Evolutionary conservation across 352 stramenopile genomes (phyloP), one percentile per base, ranked within the genome.

Genomic region (Blastocystis sp.): DNA sequence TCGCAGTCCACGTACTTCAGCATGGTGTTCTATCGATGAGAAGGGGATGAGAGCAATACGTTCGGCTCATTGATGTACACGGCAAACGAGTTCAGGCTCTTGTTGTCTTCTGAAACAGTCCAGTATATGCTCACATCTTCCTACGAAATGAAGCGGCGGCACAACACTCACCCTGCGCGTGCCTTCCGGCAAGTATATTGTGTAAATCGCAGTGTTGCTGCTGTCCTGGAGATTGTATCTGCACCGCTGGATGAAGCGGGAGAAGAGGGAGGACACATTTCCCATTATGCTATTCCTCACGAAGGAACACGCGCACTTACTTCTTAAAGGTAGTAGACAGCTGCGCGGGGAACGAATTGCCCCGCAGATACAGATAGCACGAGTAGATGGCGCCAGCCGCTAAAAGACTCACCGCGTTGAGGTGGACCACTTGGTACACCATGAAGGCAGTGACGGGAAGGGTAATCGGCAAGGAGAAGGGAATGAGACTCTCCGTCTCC

Each of bases 401-500:
- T 12, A 85, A 24, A 31, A 69, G 12, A 67, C 51, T 41, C 0
- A 41, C 4, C 31, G 31, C n/a, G 1, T 51, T 39, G 26, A 85
- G 59, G 41, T 69, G 45, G 3, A 69, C 35, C 51, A 85, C 45
- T 19, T 50, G 31, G 45, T 85, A 69, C n/a, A 69, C 19, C 9
- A 85, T 2, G 31, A 85, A 31, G 3, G 74, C 74, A 31, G 74
- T 63, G 35, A 69, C n/a, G 3, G 74, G 74, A 69, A 85, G 74
- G 13, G 74, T 85, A 12, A 69, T 29, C 12, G 55, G 55, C 12
- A 55, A n/a, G 33, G 24, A 67, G 19, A 85, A 85, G 21, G 74
- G 74, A 69, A 85, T 85, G n/a, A 85, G 10, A 4, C 50, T 67
- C 33, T 50, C 26, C 1, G 50, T 31, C 1, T 67, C 60, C 31